Base-by-base conservation (phyloP, 2,329 filamentous ascomycete species). In the Furcasterigmium furcatum region DNA sequence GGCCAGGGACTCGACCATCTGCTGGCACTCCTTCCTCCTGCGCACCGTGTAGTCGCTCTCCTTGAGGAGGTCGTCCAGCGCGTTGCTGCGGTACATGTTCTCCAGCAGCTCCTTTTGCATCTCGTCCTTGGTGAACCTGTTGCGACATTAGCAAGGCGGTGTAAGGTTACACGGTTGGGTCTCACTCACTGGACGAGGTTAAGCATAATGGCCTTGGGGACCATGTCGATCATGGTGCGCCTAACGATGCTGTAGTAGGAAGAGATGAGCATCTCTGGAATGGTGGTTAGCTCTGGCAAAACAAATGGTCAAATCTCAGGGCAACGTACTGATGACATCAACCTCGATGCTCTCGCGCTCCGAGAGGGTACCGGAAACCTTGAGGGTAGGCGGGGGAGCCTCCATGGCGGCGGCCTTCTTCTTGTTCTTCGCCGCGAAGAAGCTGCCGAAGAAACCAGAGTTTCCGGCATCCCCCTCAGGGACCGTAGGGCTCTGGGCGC, bases 401-500 rank as follows among this genome's bases (percentile, higher is more conserved):
- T 99, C 94, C 94, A 99, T 99, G 40, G 92, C 91, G n/a, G 94
- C 94, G 72, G 95, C 95, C 85, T 96, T 97, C 82, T 99, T 99
- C 84, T 97, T 99, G 75, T 97, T 99, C 82, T 97, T 99, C 62
- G 89, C 91, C 10, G 94, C 90, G 64, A 96, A 99, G 80, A 99
- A 99, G 61, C 89, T 95, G 56, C 94, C 94, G 59, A 99, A 99
- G 79, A 99, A 99, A 30, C 92, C 91, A 49, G 79, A 74, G 62
- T 88, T 88, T 44, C 67, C 66, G 50, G 66, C 68, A 38, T 73
- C 68, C 35, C 63, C 55, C 36, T 82, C 71, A 42, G 69, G 63
- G 44, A 90, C 72, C 32, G 85, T 87, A 8, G 90, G 94, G 62
- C 85, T 95, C 45, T 80, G 79, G 36, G 88, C 82, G 52, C 91